Evolutionary conservation across 495 filamentous ascomycete genomes (phyloP).

Genomic region (Saxophila tyrrhenica): DNA sequence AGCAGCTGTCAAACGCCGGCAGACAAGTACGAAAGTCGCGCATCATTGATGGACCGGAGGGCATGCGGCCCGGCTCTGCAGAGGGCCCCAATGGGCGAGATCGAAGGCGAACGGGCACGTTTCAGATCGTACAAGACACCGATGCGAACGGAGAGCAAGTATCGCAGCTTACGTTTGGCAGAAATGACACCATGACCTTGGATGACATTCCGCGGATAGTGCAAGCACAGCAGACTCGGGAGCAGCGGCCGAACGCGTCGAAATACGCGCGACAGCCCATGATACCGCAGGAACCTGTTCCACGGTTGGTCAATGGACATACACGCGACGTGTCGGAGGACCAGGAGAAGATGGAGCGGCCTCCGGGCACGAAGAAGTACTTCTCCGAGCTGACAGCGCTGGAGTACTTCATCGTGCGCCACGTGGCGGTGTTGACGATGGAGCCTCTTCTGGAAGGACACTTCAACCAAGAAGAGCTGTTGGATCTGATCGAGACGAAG

Average conservation of each 20-base stretch:
- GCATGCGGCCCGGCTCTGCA: conserved; percentile 67
- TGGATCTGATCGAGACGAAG: conserved; percentile 84
- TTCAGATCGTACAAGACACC: conserved; percentile 76
- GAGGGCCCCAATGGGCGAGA: conserved; percentile 49
- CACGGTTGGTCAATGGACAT: conserved; percentile 61
- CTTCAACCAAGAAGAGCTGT: conserved; percentile 88
- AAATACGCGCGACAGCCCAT: conserved; percentile 65
- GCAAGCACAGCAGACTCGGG: conserved; percentile 85
- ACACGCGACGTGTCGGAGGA: conserved; percentile 61
- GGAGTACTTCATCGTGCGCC: conserved; percentile 94
- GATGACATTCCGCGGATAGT: conserved; percentile 98
- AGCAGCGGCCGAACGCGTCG: conserved; percentile 77
- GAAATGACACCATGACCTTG: conserved; percentile 80
- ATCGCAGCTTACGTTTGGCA: conserved; percentile 70
- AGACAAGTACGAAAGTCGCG: conserved; percentile 81
- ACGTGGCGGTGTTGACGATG: conserved; percentile 91
- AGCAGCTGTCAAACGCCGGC: conserved; percentile 80
- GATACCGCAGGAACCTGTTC: conserved; percentile 54
- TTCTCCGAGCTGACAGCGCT: conserved; percentile 93
- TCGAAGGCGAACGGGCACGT: conserved; percentile 45
- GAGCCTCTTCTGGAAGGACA: conserved; percentile 81
- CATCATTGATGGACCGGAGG: conserved; percentile 86
- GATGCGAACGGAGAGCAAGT: conserved; percentile 62
- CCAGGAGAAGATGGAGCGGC: conserved; percentile 41
- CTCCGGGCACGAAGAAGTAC: conserved; percentile 51